Evolutionary conservation across 2,329 filamentous ascomycete genomes (phyloP), one percentile per base, ranked within the genome.

Genomic region (Phialocephala sp.): DNA sequence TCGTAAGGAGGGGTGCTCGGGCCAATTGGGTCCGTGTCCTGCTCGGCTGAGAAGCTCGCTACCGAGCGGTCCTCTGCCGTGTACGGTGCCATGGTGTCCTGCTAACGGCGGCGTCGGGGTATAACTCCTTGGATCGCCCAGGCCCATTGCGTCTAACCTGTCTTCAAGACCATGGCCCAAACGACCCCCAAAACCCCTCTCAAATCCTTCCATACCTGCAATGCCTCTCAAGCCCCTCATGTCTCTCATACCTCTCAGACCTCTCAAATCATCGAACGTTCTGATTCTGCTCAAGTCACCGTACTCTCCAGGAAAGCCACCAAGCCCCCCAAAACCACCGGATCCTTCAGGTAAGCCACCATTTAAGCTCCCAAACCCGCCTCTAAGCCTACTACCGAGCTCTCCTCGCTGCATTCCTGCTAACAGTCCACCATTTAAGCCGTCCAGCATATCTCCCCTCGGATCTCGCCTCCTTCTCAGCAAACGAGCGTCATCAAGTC

Each of bases 391-490:
- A 35, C 47, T 55, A 11, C 15, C n/a, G 22, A 15, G 24, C 27
- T 8, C 24, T 54, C 50, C 50, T 35, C 27, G 24, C 22, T 8
- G 50, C 22, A 54, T 8, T 9, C 43, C 50, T 18, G 8, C 50
- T 32, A 32, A 54, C 50, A 54, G 11, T 14, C 27, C 27, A 35
- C 37, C 64, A n/a, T 58, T 55, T 20, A 67, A 41, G 11, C 65
- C 45, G 27, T 65, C 63, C 18, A 67, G 52, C n/a, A 66, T 41
- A 57, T 62, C 59, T 14, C 57, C 45, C 27, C 62, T 64, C 11
- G 65, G 62, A 36, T 57, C 67, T 15, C 62, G 59, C 52, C 67
- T 14, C 18, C 56, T 56, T n/a, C 62, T 56, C 14, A 66, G 50
- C 65, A 65, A 60, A 12, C 62, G 52, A 32, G 37, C 36, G 15